Conservation (phyloP, 2,329 filamentous ascomycete genomes). For the Graphilbum fragrans region DNA sequence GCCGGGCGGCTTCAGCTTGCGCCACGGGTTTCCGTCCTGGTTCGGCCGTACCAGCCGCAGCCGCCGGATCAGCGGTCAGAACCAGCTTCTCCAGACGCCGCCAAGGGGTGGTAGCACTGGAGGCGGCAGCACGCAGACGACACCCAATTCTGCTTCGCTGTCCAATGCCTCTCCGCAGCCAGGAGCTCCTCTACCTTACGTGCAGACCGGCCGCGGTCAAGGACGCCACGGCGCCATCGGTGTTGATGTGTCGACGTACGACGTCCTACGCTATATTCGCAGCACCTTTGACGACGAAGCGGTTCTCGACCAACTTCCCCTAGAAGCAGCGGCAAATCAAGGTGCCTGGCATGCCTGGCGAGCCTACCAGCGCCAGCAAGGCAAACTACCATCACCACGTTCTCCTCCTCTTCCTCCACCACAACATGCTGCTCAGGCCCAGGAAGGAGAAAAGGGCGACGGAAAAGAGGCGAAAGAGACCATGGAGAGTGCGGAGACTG, state of each 20-base stretch:
- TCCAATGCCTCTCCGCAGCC: slow-evolving; percentile 4
- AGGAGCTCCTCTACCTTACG: slow-evolving; percentile 19
- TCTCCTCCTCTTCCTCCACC: too few relatives aligned
- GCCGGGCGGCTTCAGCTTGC: slow-evolving; percentile 79
- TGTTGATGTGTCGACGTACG: slow-evolving; percentile 42
- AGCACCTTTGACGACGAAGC: slow-evolving; percentile 68
- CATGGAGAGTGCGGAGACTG: too few relatives aligned
- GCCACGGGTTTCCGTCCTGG: slow-evolving; percentile 86
- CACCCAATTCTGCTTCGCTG: slow-evolving; percentile 9
- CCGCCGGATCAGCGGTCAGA: slow-evolving; percentile 24
- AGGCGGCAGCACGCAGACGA: background rate
- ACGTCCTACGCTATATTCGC: slow-evolving; percentile 69
- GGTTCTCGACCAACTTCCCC: slow-evolving; percentile 65
- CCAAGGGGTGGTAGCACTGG: background rate
- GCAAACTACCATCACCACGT: background rate
- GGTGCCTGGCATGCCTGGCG: slow-evolving; percentile 93
- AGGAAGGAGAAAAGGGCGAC: background rate
- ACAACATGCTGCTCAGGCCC: too few relatives aligned
- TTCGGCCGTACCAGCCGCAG: slow-evolving; percentile 50
- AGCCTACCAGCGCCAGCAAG: slow-evolving; percentile 44
- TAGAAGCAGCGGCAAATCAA: slow-evolving; percentile 76
- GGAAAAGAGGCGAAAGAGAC: too few relatives aligned
- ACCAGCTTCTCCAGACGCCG: background rate
- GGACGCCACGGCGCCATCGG: background rate
- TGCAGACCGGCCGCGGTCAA: slow-evolving; percentile 22